These are phyloP conservation scores for Pugionium cornutum DNA, from an alignment of 345 rosid genomes.

Conservation along the genomic window DNA sequence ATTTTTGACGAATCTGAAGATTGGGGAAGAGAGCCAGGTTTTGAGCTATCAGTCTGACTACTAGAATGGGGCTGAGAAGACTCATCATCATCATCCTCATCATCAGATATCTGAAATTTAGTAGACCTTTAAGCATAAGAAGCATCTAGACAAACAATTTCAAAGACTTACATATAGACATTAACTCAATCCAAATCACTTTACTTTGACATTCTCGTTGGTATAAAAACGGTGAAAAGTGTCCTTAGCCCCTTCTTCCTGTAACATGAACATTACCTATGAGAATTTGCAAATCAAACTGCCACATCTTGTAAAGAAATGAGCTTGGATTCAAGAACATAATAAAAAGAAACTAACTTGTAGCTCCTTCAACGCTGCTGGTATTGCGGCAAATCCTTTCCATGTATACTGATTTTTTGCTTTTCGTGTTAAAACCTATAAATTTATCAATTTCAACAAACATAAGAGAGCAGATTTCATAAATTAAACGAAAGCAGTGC, in stretches of 20 bases:
- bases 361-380: conserved; percentile 56
- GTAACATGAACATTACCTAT: conserved; percentile 20
- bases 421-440: conserved; percentile 66
- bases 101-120: conserved; percentile 50
- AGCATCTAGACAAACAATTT: neutral
- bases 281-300: conserved; percentile 20
- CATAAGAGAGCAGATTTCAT: neutral
- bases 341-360: conserved; percentile 43
- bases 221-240: conserved; percentile 46
- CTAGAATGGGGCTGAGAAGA: conserved; percentile 57
- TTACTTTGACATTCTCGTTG: conserved; percentile 55
- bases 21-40: conserved; percentile 46
- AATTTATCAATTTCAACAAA: conserved; percentile 1
- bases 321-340: neutral
- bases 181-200: conserved; percentile 18
- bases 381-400: conserved; percentile 79
- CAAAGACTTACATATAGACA: neutral
- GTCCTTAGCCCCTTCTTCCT: conserved; percentile 67
- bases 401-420: conserved; percentile 79
- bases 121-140: neutral
- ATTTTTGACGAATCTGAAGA: conserved; percentile 40
- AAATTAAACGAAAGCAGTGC: neutral
- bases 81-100: conserved; percentile 64
- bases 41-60: conserved; percentile 61
- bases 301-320: neutral